Evolutionary conservation across 345 rosid species (phyloP).

Genomic region (Conringia planisiliqua): DNA sequence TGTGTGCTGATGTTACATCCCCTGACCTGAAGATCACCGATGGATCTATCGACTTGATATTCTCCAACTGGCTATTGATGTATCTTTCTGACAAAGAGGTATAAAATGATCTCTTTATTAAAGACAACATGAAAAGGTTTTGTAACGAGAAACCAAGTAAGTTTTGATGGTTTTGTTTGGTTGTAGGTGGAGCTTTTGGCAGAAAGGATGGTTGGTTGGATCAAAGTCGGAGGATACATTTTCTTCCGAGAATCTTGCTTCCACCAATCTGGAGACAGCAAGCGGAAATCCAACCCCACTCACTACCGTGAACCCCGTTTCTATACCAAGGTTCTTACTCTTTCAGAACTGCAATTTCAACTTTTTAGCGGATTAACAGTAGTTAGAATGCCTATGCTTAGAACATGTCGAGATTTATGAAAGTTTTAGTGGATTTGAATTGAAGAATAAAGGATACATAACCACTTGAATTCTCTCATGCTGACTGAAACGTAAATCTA

Average conservation of each 20-base stretch:
- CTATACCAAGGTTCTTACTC: conserved; percentile 64
- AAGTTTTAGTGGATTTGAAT: neutral
- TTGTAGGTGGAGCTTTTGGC: conserved; percentile 71
- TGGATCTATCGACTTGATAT: conserved; percentile 75
- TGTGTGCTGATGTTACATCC: conserved; percentile 89
- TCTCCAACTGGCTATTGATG: conserved; percentile 97
- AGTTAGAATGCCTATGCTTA: neutral
- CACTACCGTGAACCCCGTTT: conserved; percentile 97
- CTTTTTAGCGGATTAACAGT: neutral
- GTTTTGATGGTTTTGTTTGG: neutral
- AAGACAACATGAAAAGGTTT: too few species aligned
- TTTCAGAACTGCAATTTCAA: neutral
- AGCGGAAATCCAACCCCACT: conserved; percentile 78
- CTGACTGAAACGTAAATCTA: conserved; percentile 2
- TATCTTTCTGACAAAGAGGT: conserved; percentile 97
- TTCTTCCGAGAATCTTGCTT: conserved; percentile 98
- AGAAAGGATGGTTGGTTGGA: conserved; percentile 78
- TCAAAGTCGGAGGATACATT: conserved; percentile 82
- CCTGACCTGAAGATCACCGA: conserved; percentile 63
- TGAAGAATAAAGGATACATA: neutral
- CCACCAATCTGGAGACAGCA: conserved; percentile 92
- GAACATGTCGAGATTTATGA: neutral
- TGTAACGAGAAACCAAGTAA: neutral
- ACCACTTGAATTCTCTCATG: neutral
- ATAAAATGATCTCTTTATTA: neutral